A percentile compares a stretch with the other conserved stretches of the same genome.
phyloP scores from a whole-genome alignment of 208 protist species.

The Crithidia mellificae region DNA sequence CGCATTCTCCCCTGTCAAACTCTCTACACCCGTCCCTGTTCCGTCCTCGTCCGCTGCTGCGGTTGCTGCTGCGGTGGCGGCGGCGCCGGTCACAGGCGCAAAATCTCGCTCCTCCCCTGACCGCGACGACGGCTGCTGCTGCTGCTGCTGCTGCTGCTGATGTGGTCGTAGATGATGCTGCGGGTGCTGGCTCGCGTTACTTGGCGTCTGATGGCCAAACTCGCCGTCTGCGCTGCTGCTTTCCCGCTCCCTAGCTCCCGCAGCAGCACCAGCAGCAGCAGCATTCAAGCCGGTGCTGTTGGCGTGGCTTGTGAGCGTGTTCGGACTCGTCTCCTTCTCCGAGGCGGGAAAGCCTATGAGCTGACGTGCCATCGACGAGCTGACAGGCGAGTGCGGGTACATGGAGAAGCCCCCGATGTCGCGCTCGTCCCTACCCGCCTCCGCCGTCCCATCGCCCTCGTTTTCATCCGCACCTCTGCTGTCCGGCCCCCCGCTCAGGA shows the following conservation, averaged over 20 bases:
- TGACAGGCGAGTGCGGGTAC: conserved; percentile 14
- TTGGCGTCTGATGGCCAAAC: background rate
- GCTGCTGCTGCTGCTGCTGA: background rate
- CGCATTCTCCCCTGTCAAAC: conserved; percentile 44
- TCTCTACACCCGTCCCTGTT: conserved; percentile 12
- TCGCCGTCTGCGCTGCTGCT: conserved; percentile 3
- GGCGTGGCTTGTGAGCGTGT: background rate
- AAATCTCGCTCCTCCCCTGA: background rate
- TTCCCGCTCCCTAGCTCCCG: background rate
- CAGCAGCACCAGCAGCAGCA: background rate
- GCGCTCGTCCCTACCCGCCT: background rate
- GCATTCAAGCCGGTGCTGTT: background rate
- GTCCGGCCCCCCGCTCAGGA: too few relatives aligned
- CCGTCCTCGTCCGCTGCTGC: conserved; percentile 2
- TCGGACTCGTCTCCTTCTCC: background rate
- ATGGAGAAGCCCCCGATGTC: background rate
- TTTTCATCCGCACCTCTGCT: too few relatives aligned
- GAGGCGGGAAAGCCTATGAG: conserved; percentile 5
- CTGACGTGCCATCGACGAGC: conserved; percentile 17
- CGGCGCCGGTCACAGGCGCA: background rate
- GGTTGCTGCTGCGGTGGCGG: background rate
- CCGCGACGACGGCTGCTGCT: background rate
- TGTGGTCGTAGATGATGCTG: too few relatives aligned
- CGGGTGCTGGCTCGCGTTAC: background rate
- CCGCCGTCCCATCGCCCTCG: too few relatives aligned